Conservation (phyloP, 495 filamentous ascomycete species). For the Venustampulla echinocandica region DNA sequence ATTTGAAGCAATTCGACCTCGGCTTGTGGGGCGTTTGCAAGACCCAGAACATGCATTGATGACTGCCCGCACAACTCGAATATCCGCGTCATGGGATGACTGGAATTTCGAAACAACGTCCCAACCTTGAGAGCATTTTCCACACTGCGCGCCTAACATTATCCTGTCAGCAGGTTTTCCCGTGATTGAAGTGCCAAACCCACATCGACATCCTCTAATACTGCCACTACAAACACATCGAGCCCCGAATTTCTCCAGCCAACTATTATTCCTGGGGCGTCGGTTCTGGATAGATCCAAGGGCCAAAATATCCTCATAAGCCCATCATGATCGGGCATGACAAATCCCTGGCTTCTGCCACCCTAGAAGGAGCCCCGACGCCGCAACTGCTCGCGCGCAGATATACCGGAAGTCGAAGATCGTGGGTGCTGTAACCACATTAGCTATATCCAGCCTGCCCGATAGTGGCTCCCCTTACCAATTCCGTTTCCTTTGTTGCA, state of each 20-base stretch:
- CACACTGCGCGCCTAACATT: conserved; percentile 57
- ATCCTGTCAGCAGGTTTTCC: conserved; percentile 11
- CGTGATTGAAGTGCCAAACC: conserved; percentile 16
- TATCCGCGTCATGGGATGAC: conserved; percentile 71
- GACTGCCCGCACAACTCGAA: conserved; percentile 75
- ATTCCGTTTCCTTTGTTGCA: conserved; percentile 55
- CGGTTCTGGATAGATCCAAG: conserved; percentile 66
- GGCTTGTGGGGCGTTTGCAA: conserved; percentile 51
- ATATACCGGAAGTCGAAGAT: conserved; percentile 71
- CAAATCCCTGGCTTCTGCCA: conserved; percentile 21
- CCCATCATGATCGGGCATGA: conserved; percentile 90
- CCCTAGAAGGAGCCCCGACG: conserved; percentile 86
- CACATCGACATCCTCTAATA: conserved; percentile 89
- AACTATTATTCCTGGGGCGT: conserved; percentile 73
- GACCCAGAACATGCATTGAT: conserved; percentile 77
- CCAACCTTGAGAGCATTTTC: conserved; percentile 81
- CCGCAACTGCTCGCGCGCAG: conserved; percentile 89
- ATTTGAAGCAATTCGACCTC: conserved; percentile 64
- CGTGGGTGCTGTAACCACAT: conserved; percentile 64
- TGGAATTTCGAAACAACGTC: conserved; percentile 73
- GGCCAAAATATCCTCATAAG: conserved; percentile 98
- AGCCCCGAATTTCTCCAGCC: conserved; percentile 91
- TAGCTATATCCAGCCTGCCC: conserved; percentile 7
- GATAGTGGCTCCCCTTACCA: conserved; percentile 38
- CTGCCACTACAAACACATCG: conserved; percentile 82